phyloP scores from a whole-genome alignment of 306 rosid species.

The Adenanthera pavonina region DNA sequence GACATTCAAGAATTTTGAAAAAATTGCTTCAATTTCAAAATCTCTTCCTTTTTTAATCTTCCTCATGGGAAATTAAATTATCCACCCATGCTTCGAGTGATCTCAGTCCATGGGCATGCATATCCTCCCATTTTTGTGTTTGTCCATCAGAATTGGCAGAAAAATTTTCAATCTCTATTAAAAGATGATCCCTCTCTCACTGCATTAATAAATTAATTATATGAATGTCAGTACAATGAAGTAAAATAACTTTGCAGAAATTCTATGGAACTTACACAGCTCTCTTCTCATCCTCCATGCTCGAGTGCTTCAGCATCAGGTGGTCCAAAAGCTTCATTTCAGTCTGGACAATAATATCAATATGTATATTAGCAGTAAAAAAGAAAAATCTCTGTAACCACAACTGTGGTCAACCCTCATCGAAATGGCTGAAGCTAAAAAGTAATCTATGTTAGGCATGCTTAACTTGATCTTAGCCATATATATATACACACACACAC shows the following conservation, averaged over 20 bases:
- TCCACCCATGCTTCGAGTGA: slow-evolving; percentile 91
- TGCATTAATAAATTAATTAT: slow-evolving; percentile 52
- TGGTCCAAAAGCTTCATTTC: slow-evolving; percentile 94
- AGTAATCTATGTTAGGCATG: no score
- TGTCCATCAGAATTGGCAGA: slow-evolving; percentile 96
- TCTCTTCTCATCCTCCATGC: slow-evolving; percentile 98
- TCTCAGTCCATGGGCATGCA: slow-evolving; percentile 87
- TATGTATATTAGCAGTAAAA: slow-evolving; percentile 17
- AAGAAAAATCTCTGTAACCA: no score
- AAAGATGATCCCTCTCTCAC: slow-evolving; percentile 93
- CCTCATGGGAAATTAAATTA: slow-evolving; percentile 16
- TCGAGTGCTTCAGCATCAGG: slow-evolving; percentile 80
- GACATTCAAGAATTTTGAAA: slow-evolving; percentile 41
- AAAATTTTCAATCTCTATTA: slow-evolving; percentile 96
- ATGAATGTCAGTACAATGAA: slow-evolving; percentile 41
- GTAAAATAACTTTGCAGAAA: slow-evolving; percentile 37
- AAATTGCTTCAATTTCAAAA: slow-evolving; percentile 34
- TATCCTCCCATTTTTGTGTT: slow-evolving; percentile 90
- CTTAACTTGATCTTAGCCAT: no score
- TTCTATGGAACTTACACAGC: slow-evolving; percentile 73
- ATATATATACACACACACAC: no score
- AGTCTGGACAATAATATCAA: slow-evolving; percentile 55
- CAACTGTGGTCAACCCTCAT: no score
- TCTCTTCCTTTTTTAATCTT: slow-evolving; percentile 7
- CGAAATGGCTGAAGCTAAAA: no score